Percentiles rank a stretch among this genome's conserved stretches.
Conservation (phyloP, 192 early-diverging fungal species). For the Gigaspora rosea region DNA sequence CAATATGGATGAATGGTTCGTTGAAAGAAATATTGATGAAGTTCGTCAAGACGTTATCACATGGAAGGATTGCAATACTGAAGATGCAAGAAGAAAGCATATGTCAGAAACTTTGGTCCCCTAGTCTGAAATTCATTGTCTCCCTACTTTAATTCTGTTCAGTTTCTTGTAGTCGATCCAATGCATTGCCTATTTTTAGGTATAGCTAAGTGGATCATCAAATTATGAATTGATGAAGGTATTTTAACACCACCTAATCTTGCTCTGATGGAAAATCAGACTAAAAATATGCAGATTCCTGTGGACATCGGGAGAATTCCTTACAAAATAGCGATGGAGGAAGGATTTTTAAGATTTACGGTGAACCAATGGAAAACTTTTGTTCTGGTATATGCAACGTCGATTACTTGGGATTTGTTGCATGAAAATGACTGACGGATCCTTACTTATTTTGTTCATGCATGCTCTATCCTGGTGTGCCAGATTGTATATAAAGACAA, state of each 20-base stretch:
- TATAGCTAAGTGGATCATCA: not conserved
- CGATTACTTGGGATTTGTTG: not conserved
- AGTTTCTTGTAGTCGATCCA: not conserved
- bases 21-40: too few species aligned
- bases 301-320: not conserved
- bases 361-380: not conserved
- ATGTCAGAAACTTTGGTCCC: not conserved
- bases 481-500: not conserved
- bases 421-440: not conserved
- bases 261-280: too few species aligned
- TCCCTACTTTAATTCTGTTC: not conserved
- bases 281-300: too few species aligned
- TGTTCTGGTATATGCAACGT: not conserved
- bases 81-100: too few species aligned
- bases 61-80: too few species aligned
- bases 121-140: not conserved
- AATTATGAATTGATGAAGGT: too few species aligned
- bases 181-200: not conserved
- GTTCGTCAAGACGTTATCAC: too few species aligned
- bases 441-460: not conserved
- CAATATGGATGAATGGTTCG: too few species aligned
- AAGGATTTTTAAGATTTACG: not conserved
- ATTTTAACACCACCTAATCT: too few species aligned
- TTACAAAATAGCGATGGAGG: not conserved
- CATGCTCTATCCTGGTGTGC: not conserved